These are phyloP conservation scores for Trypanosoma platydactyli DNA, from an alignment of 208 protist species.

Conservation along the genomic window DNA sequence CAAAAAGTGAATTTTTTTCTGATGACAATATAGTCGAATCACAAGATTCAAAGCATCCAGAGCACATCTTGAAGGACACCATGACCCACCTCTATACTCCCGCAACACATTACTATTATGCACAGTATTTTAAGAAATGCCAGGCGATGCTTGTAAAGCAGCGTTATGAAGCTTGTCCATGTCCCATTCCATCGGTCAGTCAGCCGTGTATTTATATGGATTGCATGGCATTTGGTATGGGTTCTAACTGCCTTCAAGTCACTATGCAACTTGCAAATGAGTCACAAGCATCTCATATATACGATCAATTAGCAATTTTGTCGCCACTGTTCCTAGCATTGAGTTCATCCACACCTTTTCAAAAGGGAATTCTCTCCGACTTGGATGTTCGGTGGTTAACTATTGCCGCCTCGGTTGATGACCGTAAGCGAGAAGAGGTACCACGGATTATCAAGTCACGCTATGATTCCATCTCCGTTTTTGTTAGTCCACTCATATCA, in stretches of 20 bases:
- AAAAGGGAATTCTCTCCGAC: conserved; percentile 95
- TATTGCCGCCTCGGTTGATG: conserved; percentile 96
- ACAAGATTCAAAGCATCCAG: not conserved
- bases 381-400: conserved; percentile 96
- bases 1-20: conserved; percentile 46
- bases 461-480: conserved; percentile 96
- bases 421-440: conserved; percentile 92
- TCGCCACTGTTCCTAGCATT: conserved; percentile 96
- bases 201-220: conserved; percentile 98
- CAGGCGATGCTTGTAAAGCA: conserved; percentile 70
- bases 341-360: conserved; percentile 95
- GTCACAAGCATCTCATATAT: conserved; percentile 93
- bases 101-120: conserved; percentile 88
- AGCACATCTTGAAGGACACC: conserved; percentile 45
- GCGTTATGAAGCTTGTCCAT: conserved; percentile 81
- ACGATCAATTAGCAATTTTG: conserved; percentile 97
- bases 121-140: conserved; percentile 84
- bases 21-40: conserved; percentile 3
- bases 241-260: conserved; percentile 97
- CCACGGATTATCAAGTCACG: conserved; percentile 94
- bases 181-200: conserved; percentile 77
- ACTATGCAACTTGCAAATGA: conserved; percentile 96
- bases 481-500: conserved; percentile 68
- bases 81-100: conserved; percentile 84
- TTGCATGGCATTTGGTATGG: conserved; percentile 99